Base-by-base conservation (phyloP, 2,329 filamentous ascomycete species). In the Sclerotinia borealis region DNA sequence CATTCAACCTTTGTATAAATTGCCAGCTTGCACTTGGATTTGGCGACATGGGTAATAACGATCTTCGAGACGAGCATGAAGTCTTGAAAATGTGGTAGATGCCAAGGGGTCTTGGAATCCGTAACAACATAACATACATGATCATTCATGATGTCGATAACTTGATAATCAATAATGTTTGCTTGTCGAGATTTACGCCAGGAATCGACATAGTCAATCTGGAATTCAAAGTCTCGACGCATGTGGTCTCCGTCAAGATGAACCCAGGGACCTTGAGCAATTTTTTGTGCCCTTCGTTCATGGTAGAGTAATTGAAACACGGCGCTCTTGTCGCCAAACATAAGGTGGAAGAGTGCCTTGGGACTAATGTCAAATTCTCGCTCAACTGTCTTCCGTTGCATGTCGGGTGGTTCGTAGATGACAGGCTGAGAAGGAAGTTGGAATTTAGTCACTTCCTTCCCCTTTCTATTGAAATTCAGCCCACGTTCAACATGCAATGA, bases 261-360 rank as follows among this genome's bases (percentile, higher is more conserved):
- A 22, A 82, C 80, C 95, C 95, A 99, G 0, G 93, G 91, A 0
- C 91, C 90, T 76, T 97, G 93, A 2, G 89, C 86, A 66, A 97
- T 92, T 66, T 88, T 86, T 74, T 88, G 85, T 17, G 90, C 91
- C 70, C 87, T 84, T 59, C 90, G 84, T 74, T 96, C 92, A 73
- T 63, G 63, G n/a, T 64, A 61, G 34, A 64, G 54, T 17, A 49
- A n/a, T 39, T 62, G 62, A 77, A 97, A 99, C 45, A 98, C 88
- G 39, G 93, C 91, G 74, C 91, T 96, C 77, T 93, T 96, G 76
- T 99, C 95, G 43, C 95, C 95, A 76, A 98, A 99, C 59, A 99
- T 83, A 19, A 98, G 91, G 73, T 98, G 93, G 75, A 98, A 99
- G 64, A 96, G 86, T 0, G 91, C 92, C 76, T 99, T 98, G 52